A percentile compares a stretch with the other conserved stretches of the same genome.
These are phyloP conservation scores for Chenopodium berlandieri DNA, from an alignment of 148 eudicot species.

Conservation along the genomic window DNA sequence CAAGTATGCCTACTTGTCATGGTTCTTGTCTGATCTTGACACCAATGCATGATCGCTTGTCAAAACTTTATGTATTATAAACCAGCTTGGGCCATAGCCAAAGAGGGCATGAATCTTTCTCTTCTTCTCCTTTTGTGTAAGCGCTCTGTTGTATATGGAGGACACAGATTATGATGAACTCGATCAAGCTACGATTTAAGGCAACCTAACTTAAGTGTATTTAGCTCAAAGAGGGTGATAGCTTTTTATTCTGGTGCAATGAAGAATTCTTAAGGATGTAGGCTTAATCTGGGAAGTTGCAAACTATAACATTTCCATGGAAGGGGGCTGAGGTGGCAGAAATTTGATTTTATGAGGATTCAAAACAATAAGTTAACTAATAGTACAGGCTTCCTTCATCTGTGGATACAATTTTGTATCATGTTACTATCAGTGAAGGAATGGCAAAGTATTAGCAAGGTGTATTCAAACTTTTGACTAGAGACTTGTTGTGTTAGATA, in stretches of 20 bases:
- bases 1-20: neutral
- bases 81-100: neutral
- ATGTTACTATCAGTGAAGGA: neutral
- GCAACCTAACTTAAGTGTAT: neutral
- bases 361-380: neutral
- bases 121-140: neutral
- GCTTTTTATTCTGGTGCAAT: neutral
- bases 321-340: neutral
- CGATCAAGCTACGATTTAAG: neutral
- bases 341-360: neutral
- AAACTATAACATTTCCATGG: neutral
- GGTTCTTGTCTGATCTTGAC: neutral
- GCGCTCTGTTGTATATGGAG: neutral
- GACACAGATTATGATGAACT: neutral
- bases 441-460: neutral
- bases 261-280: neutral
- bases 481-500: neutral
- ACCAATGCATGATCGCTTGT: neutral
- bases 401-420: too few relatives aligned
- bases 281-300: neutral
- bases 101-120: neutral
- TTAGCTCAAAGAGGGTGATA: neutral
- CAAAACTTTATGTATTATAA: neutral
- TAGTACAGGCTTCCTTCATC: neutral
- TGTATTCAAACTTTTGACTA: neutral